Base-by-base conservation (phyloP, 371 early-diverging fungal genomes). In the Gilbertella persicaria region DNA sequence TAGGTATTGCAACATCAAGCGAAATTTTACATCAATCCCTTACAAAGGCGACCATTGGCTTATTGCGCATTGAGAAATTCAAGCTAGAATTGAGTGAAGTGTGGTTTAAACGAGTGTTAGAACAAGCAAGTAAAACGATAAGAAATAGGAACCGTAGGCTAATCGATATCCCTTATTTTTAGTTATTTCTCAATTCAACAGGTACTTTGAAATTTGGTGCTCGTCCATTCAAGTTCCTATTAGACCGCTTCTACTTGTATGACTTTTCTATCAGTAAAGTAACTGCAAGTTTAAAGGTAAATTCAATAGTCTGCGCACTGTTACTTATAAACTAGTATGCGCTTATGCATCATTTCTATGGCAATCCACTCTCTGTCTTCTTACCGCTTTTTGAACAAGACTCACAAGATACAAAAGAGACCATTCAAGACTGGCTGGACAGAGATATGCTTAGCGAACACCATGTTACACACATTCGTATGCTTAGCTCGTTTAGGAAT, bases 1-100 rank as follows among this genome's bases (percentile, higher is more conserved):
- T 95, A 59, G 93, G 94, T 16, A 68, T 95, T 43, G 93, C 94
- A 2, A 95, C 94, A 2, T 89, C 91, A 2, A 79, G 83, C n/a
- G 90, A 92, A 30, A 81, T 85, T 13, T 40, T 95, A 12, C 90
- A 92, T 50, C 92, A 95, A 65, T 75, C 87, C 1, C 67, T 94
- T 8, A 78, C 86, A 10, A 88, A 86, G 37, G 70, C 86, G 3
- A 84, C 80, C 2, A 73, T 93, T 14, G 65, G 85, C 2, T 66
- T 88, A 55, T 66, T 95, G 29, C 85, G 85, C 50, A 84, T 86
- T 14, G 90, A 88, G 61, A 85, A 85, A 50, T 94, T 95, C 60
- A 78, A 82, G 50, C 66, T 93, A 51, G 87, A 87, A 56, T 84
- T 87, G 28, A 86, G 90, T 28, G 79, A 82, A 45, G 85, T 90